Conservation (phyloP, 2,329 filamentous ascomycete genomes). For the Sphaerulina musiva region DNA sequence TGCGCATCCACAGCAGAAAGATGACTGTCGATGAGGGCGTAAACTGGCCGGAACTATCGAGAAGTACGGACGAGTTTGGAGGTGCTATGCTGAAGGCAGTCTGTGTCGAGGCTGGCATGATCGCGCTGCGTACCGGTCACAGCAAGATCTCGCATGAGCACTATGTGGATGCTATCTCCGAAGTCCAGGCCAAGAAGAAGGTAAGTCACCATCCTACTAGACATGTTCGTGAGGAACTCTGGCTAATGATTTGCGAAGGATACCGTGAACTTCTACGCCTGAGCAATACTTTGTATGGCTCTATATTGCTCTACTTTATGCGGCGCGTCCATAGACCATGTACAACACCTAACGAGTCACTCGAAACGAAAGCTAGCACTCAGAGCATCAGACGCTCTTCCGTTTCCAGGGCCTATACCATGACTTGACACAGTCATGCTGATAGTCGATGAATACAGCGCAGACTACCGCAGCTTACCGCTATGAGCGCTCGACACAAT, state of each 20-base stretch:
- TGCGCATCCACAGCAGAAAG: slow-evolving; percentile 95
- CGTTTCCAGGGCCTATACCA: not conserved
- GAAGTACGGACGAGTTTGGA: slow-evolving; percentile 97
- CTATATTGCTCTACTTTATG: not conserved
- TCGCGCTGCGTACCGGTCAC: slow-evolving; percentile 87
- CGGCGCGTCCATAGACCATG: slow-evolving; percentile 15
- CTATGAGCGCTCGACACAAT: too few species aligned
- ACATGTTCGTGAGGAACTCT: not conserved
- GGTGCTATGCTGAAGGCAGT: slow-evolving; percentile 97
- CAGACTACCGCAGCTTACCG: too few species aligned
- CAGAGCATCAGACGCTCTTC: not conserved
- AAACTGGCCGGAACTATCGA: slow-evolving; percentile 92
- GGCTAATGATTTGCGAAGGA: slow-evolving; percentile 24
- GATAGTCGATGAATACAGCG: too few species aligned
- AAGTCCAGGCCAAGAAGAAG: slow-evolving; percentile 95
- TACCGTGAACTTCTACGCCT: slow-evolving; percentile 35
- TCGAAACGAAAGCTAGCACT: not conserved
- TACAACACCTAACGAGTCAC: slow-evolving; percentile 12
- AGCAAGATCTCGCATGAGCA: slow-evolving; percentile 97
- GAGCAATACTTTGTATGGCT: slow-evolving; percentile 15
- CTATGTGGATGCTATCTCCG: slow-evolving; percentile 95
- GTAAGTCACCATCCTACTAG: slow-evolving; percentile 31
- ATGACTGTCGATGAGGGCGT: slow-evolving; percentile 92
- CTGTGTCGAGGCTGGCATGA: slow-evolving; percentile 98
- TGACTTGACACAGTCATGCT: too few species aligned